Evolutionary conservation across 805 yeast species (phyloP).

Genomic region (Saccharomycopsis sp.): DNA sequence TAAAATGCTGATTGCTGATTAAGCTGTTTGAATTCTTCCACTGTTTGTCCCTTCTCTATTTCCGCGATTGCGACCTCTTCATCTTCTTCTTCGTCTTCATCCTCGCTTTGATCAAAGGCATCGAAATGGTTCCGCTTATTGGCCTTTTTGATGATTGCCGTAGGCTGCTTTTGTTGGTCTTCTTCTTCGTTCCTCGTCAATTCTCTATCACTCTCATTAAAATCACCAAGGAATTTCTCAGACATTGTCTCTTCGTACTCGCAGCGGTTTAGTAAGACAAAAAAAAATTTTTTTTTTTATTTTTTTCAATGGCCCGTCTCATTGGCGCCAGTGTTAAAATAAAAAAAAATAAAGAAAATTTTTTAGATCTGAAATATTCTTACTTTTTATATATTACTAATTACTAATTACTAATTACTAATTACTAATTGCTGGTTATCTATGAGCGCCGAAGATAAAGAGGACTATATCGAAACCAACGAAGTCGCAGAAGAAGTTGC

Average conservation of each 20-base stretch:
- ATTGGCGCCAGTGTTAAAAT: too few species aligned
- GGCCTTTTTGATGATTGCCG: neutral
- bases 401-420: neutral
- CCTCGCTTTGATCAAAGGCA: conserved; percentile 13
- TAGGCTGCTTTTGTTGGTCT: conserved; percentile 9
- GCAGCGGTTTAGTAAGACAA: neutral
- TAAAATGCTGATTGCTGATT: conserved; percentile 12
- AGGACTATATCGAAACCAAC: conserved; percentile 21
- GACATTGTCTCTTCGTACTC: conserved; percentile 1
- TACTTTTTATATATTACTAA: too few species aligned
- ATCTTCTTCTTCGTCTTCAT: conserved; percentile 24
- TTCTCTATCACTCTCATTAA: neutral
- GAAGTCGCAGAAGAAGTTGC: conserved; percentile 23
- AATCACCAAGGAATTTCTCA: conserved; percentile 2
- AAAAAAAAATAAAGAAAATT: too few species aligned
- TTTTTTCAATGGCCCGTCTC: neutral
- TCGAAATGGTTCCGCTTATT: conserved; percentile 11
- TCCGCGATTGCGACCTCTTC: conserved; percentile 24
- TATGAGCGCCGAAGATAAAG: conserved; percentile 22
- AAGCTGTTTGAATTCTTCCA: conserved; percentile 22
- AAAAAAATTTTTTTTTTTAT: neutral
- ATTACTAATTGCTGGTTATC: neutral
- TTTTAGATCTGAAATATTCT: too few species aligned
- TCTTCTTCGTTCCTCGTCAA: conserved; percentile 17
- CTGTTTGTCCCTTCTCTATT: conserved; percentile 19